phyloP scores from a whole-genome alignment of 2,329 filamentous ascomycete genomes.

The Paracoccidioides brasiliensis region DNA sequence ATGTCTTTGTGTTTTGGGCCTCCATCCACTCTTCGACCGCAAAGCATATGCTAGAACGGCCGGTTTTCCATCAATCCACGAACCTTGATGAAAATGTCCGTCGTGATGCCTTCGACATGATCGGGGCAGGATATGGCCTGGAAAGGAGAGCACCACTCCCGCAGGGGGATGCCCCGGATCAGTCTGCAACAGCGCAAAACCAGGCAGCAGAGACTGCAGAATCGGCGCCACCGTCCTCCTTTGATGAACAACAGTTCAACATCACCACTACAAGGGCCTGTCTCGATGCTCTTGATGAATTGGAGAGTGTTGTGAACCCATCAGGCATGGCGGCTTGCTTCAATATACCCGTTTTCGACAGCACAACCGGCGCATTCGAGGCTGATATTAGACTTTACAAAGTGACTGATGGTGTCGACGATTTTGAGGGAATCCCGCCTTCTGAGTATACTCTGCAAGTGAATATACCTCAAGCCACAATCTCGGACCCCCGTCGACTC shows the following conservation, averaged over 20 bases:
- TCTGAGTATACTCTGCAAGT: conserved; percentile 19
- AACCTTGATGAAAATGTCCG: conserved; percentile 1
- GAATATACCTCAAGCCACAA: conserved; percentile 13
- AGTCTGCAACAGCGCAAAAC: neutral
- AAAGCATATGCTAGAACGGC: neutral
- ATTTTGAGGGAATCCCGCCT: conserved; percentile 31
- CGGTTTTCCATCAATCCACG: neutral
- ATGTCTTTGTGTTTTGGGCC: neutral
- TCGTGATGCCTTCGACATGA: conserved; percentile 4
- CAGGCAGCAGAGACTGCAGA: neutral
- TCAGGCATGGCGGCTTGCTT: conserved; percentile 72
- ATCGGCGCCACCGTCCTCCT: conserved; percentile 33
- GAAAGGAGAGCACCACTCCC: conserved; percentile 6
- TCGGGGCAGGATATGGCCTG: neutral
- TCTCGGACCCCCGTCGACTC: conserved; percentile 12
- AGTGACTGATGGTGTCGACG: conserved; percentile 44
- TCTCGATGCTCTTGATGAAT: conserved; percentile 38
- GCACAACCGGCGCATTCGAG: conserved; percentile 53
- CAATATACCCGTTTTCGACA: conserved; percentile 59
- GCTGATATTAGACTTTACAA: conserved; percentile 66
- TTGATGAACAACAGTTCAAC: conserved; percentile 18
- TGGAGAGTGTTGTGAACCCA: conserved; percentile 51
- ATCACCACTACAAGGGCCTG: conserved; percentile 45
- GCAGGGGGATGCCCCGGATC: conserved; percentile 2
- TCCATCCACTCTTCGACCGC: neutral